phyloP scores from a whole-genome alignment of 768 basidiomycete genomes.

The Tremella mesenterica region DNA sequence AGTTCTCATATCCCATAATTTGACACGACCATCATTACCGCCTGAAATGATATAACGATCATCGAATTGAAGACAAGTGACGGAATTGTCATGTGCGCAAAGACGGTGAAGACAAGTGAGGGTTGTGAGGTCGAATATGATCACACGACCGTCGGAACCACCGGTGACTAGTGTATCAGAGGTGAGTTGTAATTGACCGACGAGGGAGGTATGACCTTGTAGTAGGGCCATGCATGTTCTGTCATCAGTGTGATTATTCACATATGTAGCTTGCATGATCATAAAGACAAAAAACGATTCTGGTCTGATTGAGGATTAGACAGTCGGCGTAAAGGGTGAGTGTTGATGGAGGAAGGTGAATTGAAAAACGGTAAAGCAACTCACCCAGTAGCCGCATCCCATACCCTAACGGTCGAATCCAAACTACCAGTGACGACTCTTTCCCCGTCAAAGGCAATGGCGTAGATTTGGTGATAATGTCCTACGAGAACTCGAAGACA shows the following conservation, averaged over 20 bases:
- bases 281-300: no score
- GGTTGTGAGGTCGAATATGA: slow-evolving; percentile 55
- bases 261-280: no score
- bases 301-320: no score
- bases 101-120: slow-evolving; percentile 52
- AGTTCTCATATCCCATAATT: slow-evolving; percentile 49
- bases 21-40: slow-evolving; percentile 73
- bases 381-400: slow-evolving; percentile 79
- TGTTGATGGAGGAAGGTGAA: slow-evolving; percentile 45
- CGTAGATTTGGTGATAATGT: slow-evolving; percentile 81
- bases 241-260: slow-evolving; percentile 48
- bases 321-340: no score
- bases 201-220: slow-evolving; percentile 83
- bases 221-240: slow-evolving; percentile 75
- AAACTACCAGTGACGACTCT: slow-evolving; percentile 76
- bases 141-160: slow-evolving; percentile 78
- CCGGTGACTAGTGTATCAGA: slow-evolving; percentile 62
- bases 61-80: slow-evolving; percentile 83
- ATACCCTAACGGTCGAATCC: slow-evolving; percentile 86
- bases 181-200: slow-evolving; percentile 78
- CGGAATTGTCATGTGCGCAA: slow-evolving; percentile 75
- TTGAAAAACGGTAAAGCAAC: slow-evolving; percentile 31
- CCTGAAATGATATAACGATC: slow-evolving; percentile 62
- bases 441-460: slow-evolving; percentile 79
- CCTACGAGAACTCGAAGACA: slow-evolving; percentile 74